phyloP scores from a whole-genome alignment of 1,284 basidiomycete species.

The Ceratobasidium sp. region DNA sequence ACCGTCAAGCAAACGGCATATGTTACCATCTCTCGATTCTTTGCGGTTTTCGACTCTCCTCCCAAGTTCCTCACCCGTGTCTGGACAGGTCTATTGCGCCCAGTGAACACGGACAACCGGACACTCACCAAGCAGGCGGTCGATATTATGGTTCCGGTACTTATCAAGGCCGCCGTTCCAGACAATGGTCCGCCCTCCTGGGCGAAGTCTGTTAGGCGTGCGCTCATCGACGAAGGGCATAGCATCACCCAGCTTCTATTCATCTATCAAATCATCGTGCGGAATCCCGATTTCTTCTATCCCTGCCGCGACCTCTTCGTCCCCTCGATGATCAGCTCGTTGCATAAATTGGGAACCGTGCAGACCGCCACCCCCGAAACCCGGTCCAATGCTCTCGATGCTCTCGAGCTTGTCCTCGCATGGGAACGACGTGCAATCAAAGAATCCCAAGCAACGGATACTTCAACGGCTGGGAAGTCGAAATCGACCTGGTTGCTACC shows the following conservation, averaged over 20 bases:
- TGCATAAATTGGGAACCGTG: slow-evolving; percentile 80
- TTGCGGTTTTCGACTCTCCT: slow-evolving; percentile 90
- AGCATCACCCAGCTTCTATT: slow-evolving; percentile 85
- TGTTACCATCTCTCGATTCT: slow-evolving; percentile 94
- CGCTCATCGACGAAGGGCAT: slow-evolving; percentile 91
- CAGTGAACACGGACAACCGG: slow-evolving; percentile 73
- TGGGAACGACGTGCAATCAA: slow-evolving; percentile 76
- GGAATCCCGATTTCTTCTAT: slow-evolving; percentile 94
- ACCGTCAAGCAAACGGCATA: slow-evolving; percentile 97
- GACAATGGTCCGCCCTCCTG: slow-evolving; percentile 82
- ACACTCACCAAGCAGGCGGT: slow-evolving; percentile 87
- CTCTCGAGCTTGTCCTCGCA: slow-evolving; percentile 86
- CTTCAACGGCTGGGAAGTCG: slow-evolving; percentile 9
- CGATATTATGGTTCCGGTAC: slow-evolving; percentile 90
- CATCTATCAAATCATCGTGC: slow-evolving; percentile 93
- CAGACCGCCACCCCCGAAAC: slow-evolving; percentile 78
- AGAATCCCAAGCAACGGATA: slow-evolving; percentile 57
- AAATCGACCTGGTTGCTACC: slow-evolving; percentile 75
- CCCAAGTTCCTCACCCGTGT: slow-evolving; percentile 95
- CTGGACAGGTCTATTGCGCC: slow-evolving; percentile 92
- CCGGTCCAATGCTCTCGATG: slow-evolving; percentile 83
- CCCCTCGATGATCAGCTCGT: slow-evolving; percentile 93
- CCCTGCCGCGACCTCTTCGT: slow-evolving; percentile 94
- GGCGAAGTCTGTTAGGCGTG: slow-evolving; percentile 89
- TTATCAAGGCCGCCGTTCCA: slow-evolving; percentile 69